Base-by-base conservation (phyloP, 2,329 filamentous ascomycete genomes). In the Scleromitrula shiraiana region DNA sequence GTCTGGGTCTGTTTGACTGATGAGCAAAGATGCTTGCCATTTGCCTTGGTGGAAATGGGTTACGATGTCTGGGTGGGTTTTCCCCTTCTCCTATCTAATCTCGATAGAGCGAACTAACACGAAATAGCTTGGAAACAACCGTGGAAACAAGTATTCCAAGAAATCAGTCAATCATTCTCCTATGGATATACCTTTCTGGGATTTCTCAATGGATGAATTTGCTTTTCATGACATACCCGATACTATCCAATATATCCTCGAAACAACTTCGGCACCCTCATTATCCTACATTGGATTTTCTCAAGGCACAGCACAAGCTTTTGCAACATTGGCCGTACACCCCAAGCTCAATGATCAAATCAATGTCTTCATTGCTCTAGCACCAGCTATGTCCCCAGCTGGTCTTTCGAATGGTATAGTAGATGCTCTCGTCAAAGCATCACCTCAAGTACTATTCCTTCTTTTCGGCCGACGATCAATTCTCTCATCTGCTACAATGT, bases 101-200 rank as follows among this genome's bases (percentile, higher is more conserved):
- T 12, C 17, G 24, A 41, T 10, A 22, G n/a, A n/a, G n/a, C n/a
- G n/a, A 37, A 40, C 61, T 67, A 41, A 65, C 36, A n/a, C 15
- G 12, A 5, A 33, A 12, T 35, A 86, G 87, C 75, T 98, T 53
- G 93, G 93, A 42, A 98, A 98, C 67, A 98, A 98, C 62, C 83
- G 93, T 29, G 93, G 93, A 41, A 98, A 98, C 75, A 98, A 98
- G 65, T 98, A 98, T 69, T 95, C 89, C 38, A 98, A 97, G 67
- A 98, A 98, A 69, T 90, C 83, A 2, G 79, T 90, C 43, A 76
- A 83, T 50, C 73, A 74, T 53, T 83, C 88, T 0, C 90, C 93
- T 0, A 83, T 80, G 0, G 83, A 85, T 2, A 70, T 76, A 30
- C 74, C 79, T 12, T 98, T 98, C 66, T 98, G 93, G 93, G 84